Conservation (phyloP, 2,329 filamentous ascomycete genomes). For the Fusarium verticillioides region DNA sequence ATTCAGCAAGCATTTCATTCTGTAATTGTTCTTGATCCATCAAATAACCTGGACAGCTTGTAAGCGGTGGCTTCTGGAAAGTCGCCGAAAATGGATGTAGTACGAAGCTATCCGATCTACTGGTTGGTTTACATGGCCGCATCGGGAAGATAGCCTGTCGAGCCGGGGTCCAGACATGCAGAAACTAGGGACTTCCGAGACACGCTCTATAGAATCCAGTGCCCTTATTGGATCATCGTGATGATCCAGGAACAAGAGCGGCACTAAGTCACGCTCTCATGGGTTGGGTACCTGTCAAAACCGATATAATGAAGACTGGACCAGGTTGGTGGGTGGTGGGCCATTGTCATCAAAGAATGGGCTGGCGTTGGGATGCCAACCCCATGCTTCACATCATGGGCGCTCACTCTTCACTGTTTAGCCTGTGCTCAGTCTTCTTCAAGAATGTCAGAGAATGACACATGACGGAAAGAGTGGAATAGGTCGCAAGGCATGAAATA, state of each 20-base stretch:
- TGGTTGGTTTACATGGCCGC: constrained; percentile 18
- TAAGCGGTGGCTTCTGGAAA: constrained; percentile 16
- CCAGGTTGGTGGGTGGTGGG: background rate
- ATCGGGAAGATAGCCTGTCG: constrained; percentile 17
- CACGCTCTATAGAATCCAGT: background rate
- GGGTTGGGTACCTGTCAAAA: background rate
- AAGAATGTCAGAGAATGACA: background rate
- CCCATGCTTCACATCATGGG: background rate
- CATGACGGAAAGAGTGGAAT: background rate
- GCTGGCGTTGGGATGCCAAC: background rate
- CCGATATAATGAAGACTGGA: background rate
- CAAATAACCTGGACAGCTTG: background rate
- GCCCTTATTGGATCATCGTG: constrained; percentile 1
- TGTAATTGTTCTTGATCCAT: background rate
- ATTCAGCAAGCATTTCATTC: background rate
- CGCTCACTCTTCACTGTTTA: background rate
- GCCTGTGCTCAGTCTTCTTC: background rate
- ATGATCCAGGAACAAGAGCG: constrained; percentile 12
- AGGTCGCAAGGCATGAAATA: background rate
- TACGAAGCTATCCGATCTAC: background rate
- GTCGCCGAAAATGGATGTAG: constrained; percentile 22
- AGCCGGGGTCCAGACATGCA: background rate
- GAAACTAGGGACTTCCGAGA: constrained; percentile 11
- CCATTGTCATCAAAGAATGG: background rate
- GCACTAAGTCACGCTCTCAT: background rate